phyloP scores from a whole-genome alignment of 371 early-diverging fungal genomes.

The Actinomortierella wolfii region DNA sequence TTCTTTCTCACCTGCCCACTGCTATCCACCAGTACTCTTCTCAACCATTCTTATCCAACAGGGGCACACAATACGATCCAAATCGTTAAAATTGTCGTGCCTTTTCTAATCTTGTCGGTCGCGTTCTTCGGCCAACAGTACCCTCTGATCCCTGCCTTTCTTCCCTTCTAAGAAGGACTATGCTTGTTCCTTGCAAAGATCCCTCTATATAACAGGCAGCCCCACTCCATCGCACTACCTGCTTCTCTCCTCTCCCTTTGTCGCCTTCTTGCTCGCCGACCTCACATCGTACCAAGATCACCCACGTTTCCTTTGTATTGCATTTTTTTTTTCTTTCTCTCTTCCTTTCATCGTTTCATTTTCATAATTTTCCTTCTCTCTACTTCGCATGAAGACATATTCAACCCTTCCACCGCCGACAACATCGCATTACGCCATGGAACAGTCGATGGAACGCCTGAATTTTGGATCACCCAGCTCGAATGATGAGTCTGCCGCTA shows the following conservation, averaged over 20 bases:
- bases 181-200: no score
- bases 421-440: slow-evolving; percentile 11
- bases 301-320: neutral
- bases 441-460: slow-evolving; percentile 35
- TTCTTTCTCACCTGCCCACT: no score
- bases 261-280: neutral
- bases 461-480: slow-evolving; percentile 21
- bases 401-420: neutral
- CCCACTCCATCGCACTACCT: neutral
- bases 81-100: no score
- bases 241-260: neutral
- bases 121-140: no score
- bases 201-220: neutral
- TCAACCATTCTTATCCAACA: no score
- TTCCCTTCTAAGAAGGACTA: no score
- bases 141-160: no score
- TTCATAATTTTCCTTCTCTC: neutral
- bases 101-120: no score
- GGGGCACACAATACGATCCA: no score
- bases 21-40: no score
- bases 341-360: neutral
- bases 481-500: neutral
- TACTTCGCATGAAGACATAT: neutral
- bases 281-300: no score
- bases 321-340: neutral